Evolutionary conservation across 495 filamentous ascomycete genomes (phyloP).

Genomic region (Aspergillus homomorphus): DNA sequence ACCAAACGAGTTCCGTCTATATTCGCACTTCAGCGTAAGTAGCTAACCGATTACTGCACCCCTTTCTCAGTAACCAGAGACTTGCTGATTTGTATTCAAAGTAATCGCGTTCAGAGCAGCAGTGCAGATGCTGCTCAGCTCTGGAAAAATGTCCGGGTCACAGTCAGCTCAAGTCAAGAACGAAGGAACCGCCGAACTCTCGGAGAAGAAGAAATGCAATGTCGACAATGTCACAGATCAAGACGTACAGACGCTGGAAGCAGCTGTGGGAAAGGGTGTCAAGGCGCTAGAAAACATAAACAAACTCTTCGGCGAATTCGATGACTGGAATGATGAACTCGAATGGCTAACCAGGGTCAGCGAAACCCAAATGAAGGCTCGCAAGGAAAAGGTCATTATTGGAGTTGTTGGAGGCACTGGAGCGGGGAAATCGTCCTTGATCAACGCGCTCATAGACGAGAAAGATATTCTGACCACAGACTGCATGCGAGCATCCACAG

Average conservation of each 20-base stretch:
- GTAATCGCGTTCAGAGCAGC: neutral
- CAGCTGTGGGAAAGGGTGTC: neutral
- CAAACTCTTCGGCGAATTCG: neutral
- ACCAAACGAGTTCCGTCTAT: neutral
- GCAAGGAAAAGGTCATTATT: conserved; percentile 43
- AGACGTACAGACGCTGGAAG: neutral
- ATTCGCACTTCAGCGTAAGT: conserved; percentile 1
- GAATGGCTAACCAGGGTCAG: conserved; percentile 7
- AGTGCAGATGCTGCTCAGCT: neutral
- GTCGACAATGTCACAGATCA: neutral
- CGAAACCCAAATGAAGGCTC: conserved; percentile 17
- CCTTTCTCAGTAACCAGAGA: too few relatives aligned
- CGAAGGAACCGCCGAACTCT: neutral
- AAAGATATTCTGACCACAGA: conserved; percentile 52
- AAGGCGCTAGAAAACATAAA: neutral
- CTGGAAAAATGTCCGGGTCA: neutral
- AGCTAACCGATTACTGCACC: too few relatives aligned
- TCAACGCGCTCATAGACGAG: conserved; percentile 59
- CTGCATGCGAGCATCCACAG: conserved; percentile 64
- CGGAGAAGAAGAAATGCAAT: neutral
- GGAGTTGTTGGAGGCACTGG: conserved; percentile 59
- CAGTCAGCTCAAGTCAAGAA: neutral
- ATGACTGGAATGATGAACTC: neutral
- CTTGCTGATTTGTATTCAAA: neutral
- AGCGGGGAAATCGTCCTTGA: conserved; percentile 57